Evolutionary conservation across 768 basidiomycete species (phyloP), one percentile per base, ranked within the genome.

Genomic region (Chalciporus pseudorubinellus): DNA sequence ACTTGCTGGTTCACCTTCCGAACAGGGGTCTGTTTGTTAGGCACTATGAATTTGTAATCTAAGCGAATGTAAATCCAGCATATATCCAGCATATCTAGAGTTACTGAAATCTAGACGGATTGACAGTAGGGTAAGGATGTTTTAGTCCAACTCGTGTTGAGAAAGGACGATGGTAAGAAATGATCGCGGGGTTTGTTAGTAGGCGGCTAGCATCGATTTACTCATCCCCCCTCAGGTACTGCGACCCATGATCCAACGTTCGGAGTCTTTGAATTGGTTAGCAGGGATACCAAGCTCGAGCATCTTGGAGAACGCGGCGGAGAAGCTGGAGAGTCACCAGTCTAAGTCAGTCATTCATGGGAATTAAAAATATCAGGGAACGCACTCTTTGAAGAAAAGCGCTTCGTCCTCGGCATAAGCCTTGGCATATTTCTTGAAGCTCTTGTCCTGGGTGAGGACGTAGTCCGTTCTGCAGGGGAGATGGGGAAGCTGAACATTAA

Each of bases 231-330:
- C 24, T 24, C 7, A 24, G 9, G n/a, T n/a, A 26, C 12, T 22
- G 8, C 20, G 54, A 16, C 61, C 63, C 79, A 97, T 67, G 57
- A 71, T 68, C 92, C 92, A 95, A 13, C 84, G 82, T 61, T 94
- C 89, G 20, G 81, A 64, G 26, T 80, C 55, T 44, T 76, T 81
- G 63, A 86, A 92, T 70, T 98, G 95, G 51, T 80, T 66, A 13
- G 76, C 70, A 39, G 95, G 95, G 9, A 98, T 92, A 59, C 95
- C 95, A 47, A 98, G 87, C 74, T 98, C 95, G 58, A 98, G 84
- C 42, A 98, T 82, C 56, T 80, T 85, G 39, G 82, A 63, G 51
- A 94, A 82, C 21, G 79, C 90, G 38, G 76, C 77, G 44, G 94
- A 81, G 78, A 98, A 98, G 73, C 93, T 95, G 64, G 19, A 5